Conservation (phyloP, 2,329 filamentous ascomycete genomes). For the Pseudogymnoascus sp. region DNA sequence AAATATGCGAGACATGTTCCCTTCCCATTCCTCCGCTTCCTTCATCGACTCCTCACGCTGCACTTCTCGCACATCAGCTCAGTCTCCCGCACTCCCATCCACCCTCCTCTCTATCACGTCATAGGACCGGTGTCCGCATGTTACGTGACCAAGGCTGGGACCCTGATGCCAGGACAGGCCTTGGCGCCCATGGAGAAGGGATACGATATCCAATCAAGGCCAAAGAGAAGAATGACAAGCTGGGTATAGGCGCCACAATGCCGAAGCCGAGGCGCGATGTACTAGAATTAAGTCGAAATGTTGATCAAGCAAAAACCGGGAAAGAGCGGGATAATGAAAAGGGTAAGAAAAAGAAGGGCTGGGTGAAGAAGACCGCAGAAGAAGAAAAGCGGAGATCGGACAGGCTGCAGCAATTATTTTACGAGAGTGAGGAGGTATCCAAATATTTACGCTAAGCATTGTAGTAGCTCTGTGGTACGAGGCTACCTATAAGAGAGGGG, state of each 20-base stretch:
- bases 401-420: slow-evolving; percentile 63
- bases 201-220: slow-evolving; percentile 69
- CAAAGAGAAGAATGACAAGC: slow-evolving; percentile 60
- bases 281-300: neutral
- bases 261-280: slow-evolving; percentile 26
- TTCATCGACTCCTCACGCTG: slow-evolving; percentile 41
- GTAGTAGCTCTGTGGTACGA: neutral
- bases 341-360: slow-evolving; percentile 60
- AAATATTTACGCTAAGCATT: slow-evolving; percentile 48
- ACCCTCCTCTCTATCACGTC: slow-evolving; percentile 63
- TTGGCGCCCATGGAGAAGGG: slow-evolving; percentile 63
- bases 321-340: slow-evolving; percentile 40
- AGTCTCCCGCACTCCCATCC: slow-evolving; percentile 62
- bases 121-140: slow-evolving; percentile 60
- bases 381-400: slow-evolving; percentile 58
- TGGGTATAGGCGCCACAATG: slow-evolving; percentile 59
- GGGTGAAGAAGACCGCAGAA: slow-evolving; percentile 48
- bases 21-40: slow-evolving; percentile 48
- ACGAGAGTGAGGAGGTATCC: slow-evolving; percentile 66
- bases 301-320: slow-evolving; percentile 22
- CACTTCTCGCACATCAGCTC: slow-evolving; percentile 64
- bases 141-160: slow-evolving; percentile 66
- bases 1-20: slow-evolving; percentile 51
- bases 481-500: neutral
- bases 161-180: slow-evolving; percentile 61